phyloP scores from a whole-genome alignment of 345 rosid species.

The Salix dunnii region DNA sequence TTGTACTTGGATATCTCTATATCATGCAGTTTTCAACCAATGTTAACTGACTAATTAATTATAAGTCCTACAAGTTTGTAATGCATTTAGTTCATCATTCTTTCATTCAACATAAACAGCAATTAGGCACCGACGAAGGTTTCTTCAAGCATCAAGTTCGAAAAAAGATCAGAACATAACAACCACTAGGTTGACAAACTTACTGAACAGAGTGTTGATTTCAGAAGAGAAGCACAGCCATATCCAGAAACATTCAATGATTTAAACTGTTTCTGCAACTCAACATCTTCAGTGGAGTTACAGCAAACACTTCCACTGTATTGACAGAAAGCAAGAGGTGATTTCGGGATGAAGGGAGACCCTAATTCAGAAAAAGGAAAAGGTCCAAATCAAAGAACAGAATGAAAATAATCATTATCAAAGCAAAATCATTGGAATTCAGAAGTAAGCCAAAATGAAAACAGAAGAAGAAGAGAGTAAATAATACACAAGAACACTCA shows the following conservation, averaged over 20 bases:
- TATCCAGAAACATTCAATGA: conserved; percentile 23
- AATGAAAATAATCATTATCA: neutral
- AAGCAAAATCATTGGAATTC: neutral
- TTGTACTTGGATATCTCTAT: too few species aligned
- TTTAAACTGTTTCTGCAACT: conserved; percentile 24
- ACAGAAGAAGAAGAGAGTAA: neutral
- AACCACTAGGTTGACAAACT: conserved; percentile 2
- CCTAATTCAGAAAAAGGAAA: conserved; percentile 16
- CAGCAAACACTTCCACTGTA: conserved; percentile 30
- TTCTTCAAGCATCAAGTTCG: neutral
- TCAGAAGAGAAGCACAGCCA: conserved; percentile 23
- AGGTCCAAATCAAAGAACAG: neutral
- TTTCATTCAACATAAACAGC: neutral
- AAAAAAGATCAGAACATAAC: neutral
- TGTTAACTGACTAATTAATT: too few species aligned
- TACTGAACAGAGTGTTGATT: conserved; percentile 27
- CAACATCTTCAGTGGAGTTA: conserved; percentile 24
- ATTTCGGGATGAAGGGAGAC: conserved; percentile 16
- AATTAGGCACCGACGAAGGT: neutral
- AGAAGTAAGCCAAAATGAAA: neutral
- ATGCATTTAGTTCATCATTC: neutral
- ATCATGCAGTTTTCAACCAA: too few species aligned
- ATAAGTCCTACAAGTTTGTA: too few species aligned
- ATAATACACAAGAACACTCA: neutral
- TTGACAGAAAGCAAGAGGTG: conserved; percentile 22